Evolutionary conservation across 2,329 filamentous ascomycete species (phyloP), one percentile per base, ranked within the genome.

Genomic region (Xylariomycetidae sp.): DNA sequence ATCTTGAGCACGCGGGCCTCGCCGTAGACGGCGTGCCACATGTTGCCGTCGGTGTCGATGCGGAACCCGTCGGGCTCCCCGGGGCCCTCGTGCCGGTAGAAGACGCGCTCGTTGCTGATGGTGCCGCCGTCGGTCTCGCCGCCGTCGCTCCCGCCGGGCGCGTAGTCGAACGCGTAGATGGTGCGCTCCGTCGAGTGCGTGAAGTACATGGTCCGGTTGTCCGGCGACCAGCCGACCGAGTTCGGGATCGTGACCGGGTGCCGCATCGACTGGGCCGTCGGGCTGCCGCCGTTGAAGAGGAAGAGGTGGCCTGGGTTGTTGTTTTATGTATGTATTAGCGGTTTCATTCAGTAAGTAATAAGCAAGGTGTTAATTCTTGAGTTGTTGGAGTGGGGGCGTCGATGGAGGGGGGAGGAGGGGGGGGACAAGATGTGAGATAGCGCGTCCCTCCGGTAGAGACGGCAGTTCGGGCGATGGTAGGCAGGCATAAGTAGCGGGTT

Each of bases 11-110:
- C 85, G 40, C 78, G 75, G 38, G 75, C 69, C 42, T 83, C 85
- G 34, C 88, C 88, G 54, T 87, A 92, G n/a, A 92, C 70, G 6
- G 87, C 85, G 41, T 85, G 81, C 89, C 90, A 96, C 51, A 95
- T 71, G 63, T 84, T 82, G n/a, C 88, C 88, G 34, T 94, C 78
- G 27, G 72, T 74, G 54, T 96, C 89, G 51, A 94, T 75, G 42
- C 82, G 81, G 62, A 90, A 89, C 3, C 89, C 89, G 59, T 96
- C 89, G 1, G 88, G 88, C 42, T 78, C 76, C 30, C 82, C 81
- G 16, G 72, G 58, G 1, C 74, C 74, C 4, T 74, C 69, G 53
- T 88, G 78, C 36, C 72, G 66, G 64, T 88, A 90, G 62, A 88
- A 88, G 23, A 82, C 66, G 35, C 84, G 77, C 51, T 78, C 74